These are phyloP conservation scores for Pelargonium cotyledonis DNA, from an alignment of 441 rosid species.

Conservation along the genomic window DNA sequence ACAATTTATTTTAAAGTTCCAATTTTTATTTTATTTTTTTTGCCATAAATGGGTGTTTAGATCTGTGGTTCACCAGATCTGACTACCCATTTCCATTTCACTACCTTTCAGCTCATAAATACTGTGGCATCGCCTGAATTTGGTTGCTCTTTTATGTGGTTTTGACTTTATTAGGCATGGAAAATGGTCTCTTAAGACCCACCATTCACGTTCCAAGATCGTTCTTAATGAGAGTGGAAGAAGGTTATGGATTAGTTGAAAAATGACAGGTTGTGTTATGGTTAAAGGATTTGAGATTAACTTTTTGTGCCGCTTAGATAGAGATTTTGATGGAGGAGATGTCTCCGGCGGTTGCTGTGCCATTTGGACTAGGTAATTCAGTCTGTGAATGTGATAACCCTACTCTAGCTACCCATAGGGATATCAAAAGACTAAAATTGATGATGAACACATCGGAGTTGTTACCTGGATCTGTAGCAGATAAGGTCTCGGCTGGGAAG, in stretches of 20 bases:
- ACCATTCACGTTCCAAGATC: slow-evolving; percentile 30
- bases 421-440: slow-evolving; percentile 34
- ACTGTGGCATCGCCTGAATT: slow-evolving; percentile 25
- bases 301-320: slow-evolving; percentile 36
- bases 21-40: slow-evolving; percentile 9
- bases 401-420: slow-evolving; percentile 30
- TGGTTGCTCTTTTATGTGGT: slow-evolving; percentile 20
- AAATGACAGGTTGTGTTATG: slow-evolving; percentile 46
- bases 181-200: slow-evolving; percentile 30
- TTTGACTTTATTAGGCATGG: slow-evolving; percentile 35
- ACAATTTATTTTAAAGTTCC: slow-evolving; percentile 17
- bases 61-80: slow-evolving; percentile 44
- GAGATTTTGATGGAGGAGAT: slow-evolving; percentile 66
- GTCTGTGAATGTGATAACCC: slow-evolving; percentile 32
- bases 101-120: slow-evolving; percentile 25
- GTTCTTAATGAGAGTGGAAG: slow-evolving; percentile 27
- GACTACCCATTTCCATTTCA: slow-evolving; percentile 29
- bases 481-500: slow-evolving; percentile 27
- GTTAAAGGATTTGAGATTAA: slow-evolving; percentile 33
- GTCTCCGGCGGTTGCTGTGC: slow-evolving; percentile 41
- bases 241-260: slow-evolving; percentile 36
- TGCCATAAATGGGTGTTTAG: slow-evolving; percentile 30
- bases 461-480: slow-evolving; percentile 39
- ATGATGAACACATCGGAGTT: slow-evolving; percentile 33
- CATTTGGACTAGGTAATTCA: slow-evolving; percentile 49